Evolutionary conservation across 2,329 filamentous ascomycete genomes (phyloP), one percentile per base, ranked within the genome.

Genomic region (Hortaea werneckii): DNA sequence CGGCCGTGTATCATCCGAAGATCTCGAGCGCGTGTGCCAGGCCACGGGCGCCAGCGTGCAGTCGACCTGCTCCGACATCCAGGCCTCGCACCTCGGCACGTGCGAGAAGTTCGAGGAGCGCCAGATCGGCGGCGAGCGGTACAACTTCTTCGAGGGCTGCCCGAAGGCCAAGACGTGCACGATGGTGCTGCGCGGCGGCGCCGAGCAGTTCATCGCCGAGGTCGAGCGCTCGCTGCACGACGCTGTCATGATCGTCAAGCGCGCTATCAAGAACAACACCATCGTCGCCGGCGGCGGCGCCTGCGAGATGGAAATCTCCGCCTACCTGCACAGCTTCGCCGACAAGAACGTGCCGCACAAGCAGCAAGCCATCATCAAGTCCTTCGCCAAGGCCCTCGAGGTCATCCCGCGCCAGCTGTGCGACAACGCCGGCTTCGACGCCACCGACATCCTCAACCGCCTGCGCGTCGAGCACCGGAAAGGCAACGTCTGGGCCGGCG

Each of bases 171-270:
- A 94, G 78, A 96, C 92, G 1, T 98, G 92, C 76, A 98, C 92
- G 7, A 75, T 98, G 13, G 82, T 98, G 37, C 82, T 98, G 52
- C 86, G 92, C 63, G 92, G 92, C 61, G 92, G 92, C 54, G 92
- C 92, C 32, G 92, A 98, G 74, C 92, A 98, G 67, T 98, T 98
- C 72, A 98, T 98, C 59, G 92, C 92, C 48, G 92, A 98, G 68
- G 92, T 95, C 1, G 92, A 98, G 75, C 86, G 92, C 54, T 95
- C 87, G 64, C 78, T 98, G 55, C 92, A 98, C 75, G 92, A 98
- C 62, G 92, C 92, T 58, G 96, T 98, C 70, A 98, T 98, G 92
- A 95, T 98, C 61, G 92, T 98, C 64, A 96, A 96, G 80, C 88
- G 94, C 51, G 87, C 92, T 28, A 87, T 96, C 68, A 87, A 87